Percentiles rank a stretch among this genome's conserved stretches.
Evolutionary conservation across 305 asterid genomes (phyloP).

Genomic region (Rubia balearica): DNA sequence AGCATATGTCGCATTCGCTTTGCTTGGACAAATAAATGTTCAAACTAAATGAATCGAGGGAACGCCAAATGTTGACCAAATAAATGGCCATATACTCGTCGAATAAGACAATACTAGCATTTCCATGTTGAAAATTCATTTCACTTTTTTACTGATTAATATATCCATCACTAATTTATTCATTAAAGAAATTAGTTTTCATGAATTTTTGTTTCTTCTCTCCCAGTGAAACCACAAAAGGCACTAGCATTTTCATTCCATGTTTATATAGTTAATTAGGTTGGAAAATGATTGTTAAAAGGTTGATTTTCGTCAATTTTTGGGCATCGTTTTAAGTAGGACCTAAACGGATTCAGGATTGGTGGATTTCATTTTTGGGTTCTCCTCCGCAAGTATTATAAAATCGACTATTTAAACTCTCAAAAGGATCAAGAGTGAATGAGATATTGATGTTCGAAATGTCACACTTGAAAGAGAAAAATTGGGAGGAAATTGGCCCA

Average conservation of each 20-base stretch:
- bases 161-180: neutral
- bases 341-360: too few relatives aligned
- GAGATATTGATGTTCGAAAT: too few relatives aligned
- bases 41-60: neutral
- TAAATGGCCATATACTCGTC: neutral
- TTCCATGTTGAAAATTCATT: neutral
- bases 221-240: neutral
- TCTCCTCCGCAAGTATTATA: too few relatives aligned
- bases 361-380: too few relatives aligned
- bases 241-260: neutral
- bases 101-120: slow-evolving; percentile 2
- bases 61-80: slow-evolving; percentile 4
- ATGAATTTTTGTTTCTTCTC: neutral
- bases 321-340: too few relatives aligned
- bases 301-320: too few relatives aligned
- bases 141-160: neutral
- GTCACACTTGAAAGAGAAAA: too few relatives aligned
- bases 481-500: too few relatives aligned
- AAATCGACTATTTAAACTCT: too few relatives aligned
- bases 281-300: too few relatives aligned
- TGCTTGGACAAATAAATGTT: slow-evolving; percentile 6
- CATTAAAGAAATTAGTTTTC: neutral
- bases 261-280: neutral
- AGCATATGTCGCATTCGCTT: neutral
- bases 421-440: too few relatives aligned